Base-by-base conservation (phyloP, 495 filamentous ascomycete species). In the Podospora pseudopauciseta region DNA sequence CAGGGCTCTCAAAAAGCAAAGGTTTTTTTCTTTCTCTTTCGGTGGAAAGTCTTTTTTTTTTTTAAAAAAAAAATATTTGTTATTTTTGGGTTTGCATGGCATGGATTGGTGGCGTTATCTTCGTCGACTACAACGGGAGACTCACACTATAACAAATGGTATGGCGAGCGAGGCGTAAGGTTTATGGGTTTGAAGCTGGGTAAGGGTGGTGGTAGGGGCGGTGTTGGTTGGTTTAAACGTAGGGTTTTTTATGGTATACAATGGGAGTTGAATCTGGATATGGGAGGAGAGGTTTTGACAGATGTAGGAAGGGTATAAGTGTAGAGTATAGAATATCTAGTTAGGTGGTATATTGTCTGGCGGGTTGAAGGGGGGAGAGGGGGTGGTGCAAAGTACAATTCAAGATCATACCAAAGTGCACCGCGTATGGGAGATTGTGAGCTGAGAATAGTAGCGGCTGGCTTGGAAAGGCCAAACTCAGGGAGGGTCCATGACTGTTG, bases 51-150 rank as follows among this genome's bases (percentile, higher is more conserved):
- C 5, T 5, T 4, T 4, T 23, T 32, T 20, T n/a, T n/a, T n/a
- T n/a, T n/a, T n/a, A n/a, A n/a, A n/a, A n/a, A n/a, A n/a, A n/a
- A n/a, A n/a, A 59, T 59, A 32, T 23, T 26, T 59, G 26, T 59
- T 44, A 11, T 23, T 44, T 59, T 13, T 15, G 58, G 30, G 34
- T 32, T 32, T 32, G 68, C 64, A 64, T 59, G 39, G 62, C 66
- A 66, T 71, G 9, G 27, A 27, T 49, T 60, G 66, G 60, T 32
- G 56, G 39, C 13, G 18, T 49, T 49, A 18, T 16, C 4, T 49
- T 49, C 0, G 6, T 49, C 39, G 39, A 49, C 13, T 49, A 49
- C 39, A 49, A 49, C 7, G 39, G 39, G 34, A 23, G 23, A 23
- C 23, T 23, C 30, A 32, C 39, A 49, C 5, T 49, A 49, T 11